Evolutionary conservation across 2,329 filamentous ascomycete genomes (phyloP), one percentile per base, ranked within the genome.

Genomic region (Colletotrichum sp.): DNA sequence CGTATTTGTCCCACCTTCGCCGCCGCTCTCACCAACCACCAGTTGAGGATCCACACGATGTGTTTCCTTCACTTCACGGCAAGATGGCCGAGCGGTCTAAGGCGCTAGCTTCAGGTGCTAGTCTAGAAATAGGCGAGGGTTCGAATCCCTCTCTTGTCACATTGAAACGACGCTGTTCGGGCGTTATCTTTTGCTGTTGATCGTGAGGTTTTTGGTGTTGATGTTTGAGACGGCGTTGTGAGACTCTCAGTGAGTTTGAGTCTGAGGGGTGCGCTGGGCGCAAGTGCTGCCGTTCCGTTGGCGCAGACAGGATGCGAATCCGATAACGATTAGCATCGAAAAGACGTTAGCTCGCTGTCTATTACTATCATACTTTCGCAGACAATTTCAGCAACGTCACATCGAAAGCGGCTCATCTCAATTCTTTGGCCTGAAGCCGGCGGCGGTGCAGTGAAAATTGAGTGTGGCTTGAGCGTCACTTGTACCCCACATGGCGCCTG

Each of bases 391-490:
- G 18, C 10, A 44, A 18, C 32, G 68, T 62, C 32, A 36, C 68
- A 70, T 62, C 9, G 18, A 30, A 32, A 64, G 10, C 60, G 44
- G n/a, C n/a, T 22, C 36, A 22, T 73, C 32, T 69, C 28, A 32
- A 73, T 73, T 59, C 64, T 52, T 32, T 32, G 55, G 36, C n/a
- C 39, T 44, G 55, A n/a, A 28, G 16, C 36, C 22, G 30, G 24
- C 66, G 18, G 10, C 16, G 44, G 22, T 76, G 65, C 59, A 24
- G 74, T 76, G 74, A 48, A 65, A 69, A 60, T 76, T 76, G 74
- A 48, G 70, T 76, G 71, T 76, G 70, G 70, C 74, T 76, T 62
- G 55, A 76, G 74, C 74, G 73, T 69, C 65, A 32, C 24, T 26
- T 52, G 1, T 4, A 64, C 65, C 74, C 74, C 74, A 76, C 71